A percentile compares a stretch with the other conserved stretches of the same genome.
Evolutionary conservation across 257 asterid species (phyloP).

Genomic region (Solanum corneliomulleri): DNA sequence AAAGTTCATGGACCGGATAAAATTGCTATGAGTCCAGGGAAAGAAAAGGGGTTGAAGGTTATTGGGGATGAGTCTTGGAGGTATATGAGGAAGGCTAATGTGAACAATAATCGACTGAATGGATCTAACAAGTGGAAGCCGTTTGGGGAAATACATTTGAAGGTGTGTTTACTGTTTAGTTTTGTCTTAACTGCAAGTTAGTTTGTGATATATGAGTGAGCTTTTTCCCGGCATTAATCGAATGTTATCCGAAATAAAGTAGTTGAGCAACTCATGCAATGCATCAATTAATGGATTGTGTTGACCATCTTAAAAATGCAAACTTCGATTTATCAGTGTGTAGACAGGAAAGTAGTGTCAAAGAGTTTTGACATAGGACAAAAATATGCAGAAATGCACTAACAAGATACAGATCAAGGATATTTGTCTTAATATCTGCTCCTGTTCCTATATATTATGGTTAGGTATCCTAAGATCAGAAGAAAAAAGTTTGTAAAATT

Average conservation of each 20-base stretch:
- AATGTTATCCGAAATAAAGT: neutral
- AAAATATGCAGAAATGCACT: neutral
- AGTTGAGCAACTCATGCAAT: neutral
- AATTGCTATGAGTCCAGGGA: slow-evolving; percentile 44
- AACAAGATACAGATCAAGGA: neutral
- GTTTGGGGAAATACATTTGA: slow-evolving; percentile 81
- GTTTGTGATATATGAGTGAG: neutral
- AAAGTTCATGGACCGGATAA: slow-evolving; percentile 95
- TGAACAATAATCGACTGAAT: slow-evolving; percentile 14
- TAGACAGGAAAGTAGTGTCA: neutral
- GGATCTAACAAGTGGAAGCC: slow-evolving; percentile 68
- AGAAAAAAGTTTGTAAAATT: neutral
- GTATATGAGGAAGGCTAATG: slow-evolving; percentile 61
- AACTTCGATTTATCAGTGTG: neutral
- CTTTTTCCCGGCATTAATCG: neutral
- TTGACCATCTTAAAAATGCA: neutral
- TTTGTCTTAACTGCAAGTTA: neutral
- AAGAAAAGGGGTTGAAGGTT: slow-evolving; percentile 71
- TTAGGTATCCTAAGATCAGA: neutral
- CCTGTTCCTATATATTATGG: neutral
- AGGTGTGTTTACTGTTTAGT: slow-evolving; percentile 31
- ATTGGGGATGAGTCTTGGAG: slow-evolving; percentile 89
- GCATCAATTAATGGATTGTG: neutral
- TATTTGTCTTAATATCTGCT: neutral
- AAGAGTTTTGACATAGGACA: neutral